phyloP scores from a whole-genome alignment of 768 basidiomycete species.

The Kondoa subrosea region DNA sequence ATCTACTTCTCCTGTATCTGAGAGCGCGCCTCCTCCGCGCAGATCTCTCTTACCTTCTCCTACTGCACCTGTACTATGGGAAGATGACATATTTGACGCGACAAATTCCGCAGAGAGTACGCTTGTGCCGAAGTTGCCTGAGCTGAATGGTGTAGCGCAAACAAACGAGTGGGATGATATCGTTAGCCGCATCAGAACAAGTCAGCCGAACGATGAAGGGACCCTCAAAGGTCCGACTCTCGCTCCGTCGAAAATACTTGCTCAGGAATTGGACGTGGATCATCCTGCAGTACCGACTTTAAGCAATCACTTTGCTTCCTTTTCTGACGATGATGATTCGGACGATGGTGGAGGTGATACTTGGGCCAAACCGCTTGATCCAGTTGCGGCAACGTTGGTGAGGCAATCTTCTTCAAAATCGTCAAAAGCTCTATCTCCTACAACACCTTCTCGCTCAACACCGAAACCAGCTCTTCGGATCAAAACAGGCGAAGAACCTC shows the following conservation, averaged over 20 bases:
- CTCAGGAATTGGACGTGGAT: background rate
- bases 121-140: background rate
- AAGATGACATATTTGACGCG: background rate
- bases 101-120: background rate
- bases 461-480: background rate
- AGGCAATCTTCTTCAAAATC: background rate
- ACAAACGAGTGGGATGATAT: background rate
- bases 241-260: background rate
- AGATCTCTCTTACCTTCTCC: background rate
- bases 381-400: no score
- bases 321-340: slow-evolving; percentile 14
- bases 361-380: slow-evolving; percentile 13
- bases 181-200: background rate
- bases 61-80: background rate
- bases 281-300: background rate
- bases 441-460: background rate
- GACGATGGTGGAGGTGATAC: slow-evolving; percentile 17
- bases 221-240: background rate
- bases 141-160: background rate
- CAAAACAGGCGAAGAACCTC: background rate
- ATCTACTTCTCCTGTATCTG: background rate
- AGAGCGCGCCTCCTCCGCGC: background rate
- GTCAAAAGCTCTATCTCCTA: background rate
- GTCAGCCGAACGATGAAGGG: background rate
- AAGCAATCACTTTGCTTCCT: slow-evolving; percentile 4